Evolutionary conservation across 352 stramenopile genomes (phyloP).

Genomic region (Pythium phragmiticola): DNA sequence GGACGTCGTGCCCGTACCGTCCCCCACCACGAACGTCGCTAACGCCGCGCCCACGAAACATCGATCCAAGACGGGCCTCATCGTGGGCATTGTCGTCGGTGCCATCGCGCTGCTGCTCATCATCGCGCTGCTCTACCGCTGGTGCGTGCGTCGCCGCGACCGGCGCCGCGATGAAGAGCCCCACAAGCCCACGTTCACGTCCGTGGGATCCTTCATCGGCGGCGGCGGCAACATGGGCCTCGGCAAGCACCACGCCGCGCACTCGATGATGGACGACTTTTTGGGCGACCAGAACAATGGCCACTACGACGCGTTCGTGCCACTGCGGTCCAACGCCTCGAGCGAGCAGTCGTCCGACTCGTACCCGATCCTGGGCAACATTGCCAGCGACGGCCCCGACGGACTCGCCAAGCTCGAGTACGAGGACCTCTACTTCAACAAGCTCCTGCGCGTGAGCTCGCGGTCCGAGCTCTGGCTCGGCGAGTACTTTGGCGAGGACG

Average conservation of each 20-base stretch:
- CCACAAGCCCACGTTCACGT: constrained; percentile 29
- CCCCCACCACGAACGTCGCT: not conserved
- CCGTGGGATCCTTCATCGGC: constrained; percentile 20
- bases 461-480: constrained; percentile 76
- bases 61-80: constrained; percentile 18
- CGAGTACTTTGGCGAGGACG: constrained; percentile 58
- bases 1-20: not conserved
- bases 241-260: constrained; percentile 5
- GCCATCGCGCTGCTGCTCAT: constrained; percentile 19
- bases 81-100: constrained; percentile 25
- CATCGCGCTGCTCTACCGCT: constrained; percentile 19
- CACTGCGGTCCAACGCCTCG: constrained; percentile 52
- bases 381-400: constrained; percentile 66
- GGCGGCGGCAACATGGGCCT: not conserved
- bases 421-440: constrained; percentile 68
- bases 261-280: constrained; percentile 20
- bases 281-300: not conserved
- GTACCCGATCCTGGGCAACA: constrained; percentile 61
- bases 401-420: constrained; percentile 65
- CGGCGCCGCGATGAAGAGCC: constrained; percentile 16
- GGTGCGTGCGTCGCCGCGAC: constrained; percentile 14
- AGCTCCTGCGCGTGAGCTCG: constrained; percentile 69
- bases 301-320: constrained; percentile 20
- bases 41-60: not conserved
- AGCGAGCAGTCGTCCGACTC: constrained; percentile 49